These are phyloP conservation scores for Orbilia blumenaviensis DNA, from an alignment of 2,329 filamentous ascomycete genomes.

Conservation along the genomic window DNA sequence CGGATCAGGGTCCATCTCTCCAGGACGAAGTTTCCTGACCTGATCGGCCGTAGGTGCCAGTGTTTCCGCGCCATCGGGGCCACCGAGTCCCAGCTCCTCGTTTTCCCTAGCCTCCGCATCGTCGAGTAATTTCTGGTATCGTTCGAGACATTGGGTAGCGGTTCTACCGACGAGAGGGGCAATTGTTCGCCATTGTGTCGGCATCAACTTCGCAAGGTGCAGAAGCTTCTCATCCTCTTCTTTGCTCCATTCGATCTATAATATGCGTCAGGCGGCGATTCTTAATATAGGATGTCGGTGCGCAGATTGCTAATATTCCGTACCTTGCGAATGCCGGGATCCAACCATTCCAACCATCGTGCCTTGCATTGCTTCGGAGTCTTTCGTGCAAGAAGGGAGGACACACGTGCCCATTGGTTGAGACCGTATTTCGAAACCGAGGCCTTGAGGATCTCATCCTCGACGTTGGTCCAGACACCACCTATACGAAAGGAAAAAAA, in stretches of 20 bases:
- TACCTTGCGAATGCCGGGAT: slow-evolving; percentile 89
- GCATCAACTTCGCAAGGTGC: slow-evolving; percentile 97
- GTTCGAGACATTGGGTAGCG: slow-evolving; percentile 94
- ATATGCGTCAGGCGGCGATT: neutral
- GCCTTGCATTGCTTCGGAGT: slow-evolving; percentile 99
- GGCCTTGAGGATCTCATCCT: slow-evolving; percentile 97
- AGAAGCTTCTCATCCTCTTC: slow-evolving; percentile 98
- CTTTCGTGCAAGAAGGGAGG: slow-evolving; percentile 94
- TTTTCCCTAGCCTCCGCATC: slow-evolving; percentile 91
- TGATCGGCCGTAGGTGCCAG: slow-evolving; percentile 90
- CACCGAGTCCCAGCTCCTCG: slow-evolving; percentile 80
- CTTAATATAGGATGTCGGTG: neutral
- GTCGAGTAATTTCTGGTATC: slow-evolving; percentile 94
- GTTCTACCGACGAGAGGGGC: slow-evolving; percentile 95
- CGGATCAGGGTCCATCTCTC: slow-evolving; percentile 95
- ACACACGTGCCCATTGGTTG: slow-evolving; percentile 98
- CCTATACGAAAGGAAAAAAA: slow-evolving; percentile 60
- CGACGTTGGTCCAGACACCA: slow-evolving; percentile 78
- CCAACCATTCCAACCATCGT: slow-evolving; percentile 97
- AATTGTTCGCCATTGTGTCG: slow-evolving; percentile 98
- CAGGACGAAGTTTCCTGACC: slow-evolving; percentile 84
- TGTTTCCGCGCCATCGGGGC: slow-evolving; percentile 85
- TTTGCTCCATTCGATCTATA: slow-evolving; percentile 91
- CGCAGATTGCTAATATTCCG: neutral
- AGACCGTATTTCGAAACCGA: slow-evolving; percentile 93